phyloP scores from a whole-genome alignment of 768 basidiomycete species.

The Sporobolomyces pararoseus region DNA sequence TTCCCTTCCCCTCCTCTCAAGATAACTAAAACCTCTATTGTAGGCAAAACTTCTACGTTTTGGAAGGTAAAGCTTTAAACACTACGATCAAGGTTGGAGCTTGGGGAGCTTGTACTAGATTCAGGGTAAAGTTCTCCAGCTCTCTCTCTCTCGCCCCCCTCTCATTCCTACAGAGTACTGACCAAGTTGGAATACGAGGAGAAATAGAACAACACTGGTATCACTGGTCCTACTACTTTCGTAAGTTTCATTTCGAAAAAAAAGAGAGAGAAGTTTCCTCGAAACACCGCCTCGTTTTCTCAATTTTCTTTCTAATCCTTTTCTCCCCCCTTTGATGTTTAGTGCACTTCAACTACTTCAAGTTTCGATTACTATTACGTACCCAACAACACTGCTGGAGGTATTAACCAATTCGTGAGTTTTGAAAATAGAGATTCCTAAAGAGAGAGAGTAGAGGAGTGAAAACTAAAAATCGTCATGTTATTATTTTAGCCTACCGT shows the following conservation, averaged over 20 bases:
- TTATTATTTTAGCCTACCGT: conserved; percentile 10
- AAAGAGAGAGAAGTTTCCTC: neutral
- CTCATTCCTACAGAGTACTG: neutral
- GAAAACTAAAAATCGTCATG: neutral
- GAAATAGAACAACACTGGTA: conserved; percentile 31
- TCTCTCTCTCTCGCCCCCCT: neutral
- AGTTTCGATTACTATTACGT: conserved; percentile 33
- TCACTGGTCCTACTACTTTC: conserved; percentile 15
- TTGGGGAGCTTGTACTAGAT: conserved; percentile 37
- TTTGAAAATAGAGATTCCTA: no score
- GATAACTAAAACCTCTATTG: no score
- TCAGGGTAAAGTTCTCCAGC: neutral
- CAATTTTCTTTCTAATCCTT: neutral
- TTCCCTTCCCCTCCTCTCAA: neutral
- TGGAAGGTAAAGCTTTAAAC: conserved; percentile 33
- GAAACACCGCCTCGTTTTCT: neutral
- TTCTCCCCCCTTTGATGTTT: no score
- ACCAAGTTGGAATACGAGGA: no score
- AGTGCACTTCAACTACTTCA: conserved; percentile 25
- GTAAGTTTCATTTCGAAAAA: conserved; percentile 2
- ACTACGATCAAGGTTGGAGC: conserved; percentile 39
- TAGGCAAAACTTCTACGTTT: conserved; percentile 42
- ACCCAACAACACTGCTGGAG: conserved; percentile 18
- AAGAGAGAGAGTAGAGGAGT: no score
- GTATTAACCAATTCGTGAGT: conserved; percentile 38